Evolutionary conservation across 257 asterid species (phyloP).

Genomic region (Haberlea rhodopensis): DNA sequence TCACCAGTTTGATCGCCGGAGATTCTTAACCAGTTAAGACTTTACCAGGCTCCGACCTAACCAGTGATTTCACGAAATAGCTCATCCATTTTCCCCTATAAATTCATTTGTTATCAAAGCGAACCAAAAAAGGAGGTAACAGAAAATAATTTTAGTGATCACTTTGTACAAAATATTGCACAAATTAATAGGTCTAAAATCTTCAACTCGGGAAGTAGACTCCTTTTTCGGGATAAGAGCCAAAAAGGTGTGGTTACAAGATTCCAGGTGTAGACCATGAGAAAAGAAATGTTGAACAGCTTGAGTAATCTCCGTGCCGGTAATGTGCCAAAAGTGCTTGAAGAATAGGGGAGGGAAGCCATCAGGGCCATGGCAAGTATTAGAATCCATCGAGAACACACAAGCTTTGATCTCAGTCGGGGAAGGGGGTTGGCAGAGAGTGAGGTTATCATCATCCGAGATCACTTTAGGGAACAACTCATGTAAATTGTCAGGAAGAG

Average conservation of each 20-base stretch:
- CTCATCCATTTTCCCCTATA: too few species aligned
- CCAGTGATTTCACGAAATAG: too few species aligned
- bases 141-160: background rate
- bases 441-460: background rate
- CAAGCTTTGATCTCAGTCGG: background rate
- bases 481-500: background rate
- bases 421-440: background rate
- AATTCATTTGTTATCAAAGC: too few species aligned
- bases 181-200: background rate
- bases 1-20: too few species aligned
- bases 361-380: background rate
- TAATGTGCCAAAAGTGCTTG: background rate
- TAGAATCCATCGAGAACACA: background rate
- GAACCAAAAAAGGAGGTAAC: too few species aligned
- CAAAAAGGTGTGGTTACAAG: background rate
- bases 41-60: too few species aligned
- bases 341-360: background rate
- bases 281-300: background rate
- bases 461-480: too few species aligned
- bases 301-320: background rate
- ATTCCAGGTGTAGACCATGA: fast-evolving
- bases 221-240: background rate
- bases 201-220: background rate
- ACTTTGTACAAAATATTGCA: background rate
- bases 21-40: too few species aligned